phyloP scores from a whole-genome alignment of 371 early-diverging fungal genomes.

The Apophysomyces sp. region DNA sequence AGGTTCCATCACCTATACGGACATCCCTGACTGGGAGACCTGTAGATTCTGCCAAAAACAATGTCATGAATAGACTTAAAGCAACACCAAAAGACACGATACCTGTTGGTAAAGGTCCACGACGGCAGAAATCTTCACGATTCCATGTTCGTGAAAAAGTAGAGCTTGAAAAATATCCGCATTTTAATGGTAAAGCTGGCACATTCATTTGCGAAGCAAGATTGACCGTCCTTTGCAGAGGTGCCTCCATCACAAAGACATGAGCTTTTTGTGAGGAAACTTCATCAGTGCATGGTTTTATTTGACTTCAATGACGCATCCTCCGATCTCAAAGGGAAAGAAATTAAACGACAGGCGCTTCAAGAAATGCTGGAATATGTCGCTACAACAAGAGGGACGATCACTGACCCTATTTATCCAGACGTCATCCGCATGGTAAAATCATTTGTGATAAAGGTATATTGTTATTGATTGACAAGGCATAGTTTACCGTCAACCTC shows the following conservation, averaged over 20 bases:
- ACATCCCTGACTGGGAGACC: background rate
- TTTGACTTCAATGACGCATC: slow-evolving; percentile 93
- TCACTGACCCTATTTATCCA: slow-evolving; percentile 85
- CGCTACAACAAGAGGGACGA: slow-evolving; percentile 77
- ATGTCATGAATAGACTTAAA: slow-evolving; percentile 71
- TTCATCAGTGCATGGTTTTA: slow-evolving; percentile 85
- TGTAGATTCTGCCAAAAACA: slow-evolving; percentile 64
- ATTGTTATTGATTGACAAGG: background rate
- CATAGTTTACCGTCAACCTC: background rate
- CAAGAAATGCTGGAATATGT: slow-evolving; percentile 93
- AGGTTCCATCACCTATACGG: background rate
- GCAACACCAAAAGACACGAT: slow-evolving; percentile 77
- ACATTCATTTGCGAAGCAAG: background rate
- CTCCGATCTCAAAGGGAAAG: slow-evolving; percentile 87
- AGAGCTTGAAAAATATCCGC: slow-evolving; percentile 74
- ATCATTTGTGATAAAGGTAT: background rate
- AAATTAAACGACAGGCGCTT: slow-evolving; percentile 89
- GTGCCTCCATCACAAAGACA: slow-evolving; percentile 67
- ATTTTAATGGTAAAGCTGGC: slow-evolving; percentile 65
- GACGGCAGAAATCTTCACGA: slow-evolving; percentile 82
- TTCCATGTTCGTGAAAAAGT: slow-evolving; percentile 78
- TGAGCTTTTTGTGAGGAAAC: slow-evolving; percentile 84
- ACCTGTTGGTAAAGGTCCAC: slow-evolving; percentile 79
- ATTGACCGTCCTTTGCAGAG: slow-evolving; percentile 47
- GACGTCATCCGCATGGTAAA: slow-evolving; percentile 90